Percentiles rank a stretch among this genome's conserved stretches.
Conservation (phyloP, 2,329 filamentous ascomycete genomes). For the Clonostachys chloroleuca region DNA sequence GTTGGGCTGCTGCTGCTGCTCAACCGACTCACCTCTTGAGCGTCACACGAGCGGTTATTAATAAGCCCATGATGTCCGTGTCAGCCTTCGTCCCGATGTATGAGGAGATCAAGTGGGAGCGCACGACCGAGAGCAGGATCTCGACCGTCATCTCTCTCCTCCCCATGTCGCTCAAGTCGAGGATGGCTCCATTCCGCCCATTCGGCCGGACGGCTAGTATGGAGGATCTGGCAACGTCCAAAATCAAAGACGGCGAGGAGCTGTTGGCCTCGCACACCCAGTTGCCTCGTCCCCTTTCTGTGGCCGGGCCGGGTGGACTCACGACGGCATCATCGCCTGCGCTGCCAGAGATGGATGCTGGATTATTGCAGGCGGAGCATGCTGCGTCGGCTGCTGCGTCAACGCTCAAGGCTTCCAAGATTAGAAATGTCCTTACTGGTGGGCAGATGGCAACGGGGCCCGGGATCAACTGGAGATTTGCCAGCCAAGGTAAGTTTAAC, state of each 20-base stretch:
- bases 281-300: neutral
- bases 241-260: neutral
- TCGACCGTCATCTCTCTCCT: slow-evolving; percentile 50
- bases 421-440: no score
- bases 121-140: slow-evolving; percentile 24
- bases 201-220: slow-evolving; percentile 34
- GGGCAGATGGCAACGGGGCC: slow-evolving; percentile 16
- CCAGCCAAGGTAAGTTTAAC: slow-evolving; percentile 18
- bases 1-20: neutral
- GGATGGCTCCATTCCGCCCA: slow-evolving; percentile 45
- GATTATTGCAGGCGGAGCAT: no score
- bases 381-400: no score
- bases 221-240: slow-evolving; percentile 9
- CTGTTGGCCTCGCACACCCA: neutral
- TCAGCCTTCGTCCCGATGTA: slow-evolving; percentile 11
- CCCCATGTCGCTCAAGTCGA: slow-evolving; percentile 44
- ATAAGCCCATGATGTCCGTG: neutral
- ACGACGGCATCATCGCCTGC: neutral
- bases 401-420: no score
- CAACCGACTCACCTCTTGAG: neutral
- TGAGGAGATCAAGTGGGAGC: slow-evolving; percentile 20
- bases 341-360: neutral
- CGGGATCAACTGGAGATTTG: slow-evolving; percentile 23
- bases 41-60: neutral
- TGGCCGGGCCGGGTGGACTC: no score